Base-by-base conservation (phyloP, 768 basidiomycete species). In the Lactifluus pinguis region DNA sequence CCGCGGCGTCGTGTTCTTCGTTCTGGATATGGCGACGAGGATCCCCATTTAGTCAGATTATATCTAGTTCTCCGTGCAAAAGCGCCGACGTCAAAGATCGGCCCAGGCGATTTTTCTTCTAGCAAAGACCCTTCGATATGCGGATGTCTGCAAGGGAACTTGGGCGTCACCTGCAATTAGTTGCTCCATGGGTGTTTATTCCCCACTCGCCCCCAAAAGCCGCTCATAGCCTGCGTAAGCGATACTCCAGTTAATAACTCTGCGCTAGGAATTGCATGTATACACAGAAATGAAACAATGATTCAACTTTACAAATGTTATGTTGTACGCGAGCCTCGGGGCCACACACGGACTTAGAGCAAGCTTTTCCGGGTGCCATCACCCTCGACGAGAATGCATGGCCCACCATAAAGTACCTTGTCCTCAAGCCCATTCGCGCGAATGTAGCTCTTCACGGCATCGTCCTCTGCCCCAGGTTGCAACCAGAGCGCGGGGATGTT, bases 401-500 rank as follows among this genome's bases (percentile, higher is more conserved):
- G 85, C 10, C 93, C 93, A 30, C 88, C 86, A 69, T 81, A 83
- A 53, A 95, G 80, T n/a, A 89, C 87, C 60, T 78, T 78, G 68
- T 84, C 83, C 38, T 76, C 73, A 65, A 92, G 72, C 4, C 76
- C 80, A 53, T 86, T 83, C 60, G 83, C 80, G 44, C 81, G 78
- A 69, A 94, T 83, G 67, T 80, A 94, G 15, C 76, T 68, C 15
- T 76, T 72, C 50, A 93, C 89, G 3, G 73, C 72, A 15, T 76
- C 78, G 67, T 91, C 85, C 65, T 87, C 84, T 7, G 92, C 89
- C 21, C 92, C 92, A 7, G 93, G 93, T 70, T 95, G 93, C 34
- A 95, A 80, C 93, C 93, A 95, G 48, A 93, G 77, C 3, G 84
- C 79, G 6, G 85, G 86, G n/a, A 90, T 72, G n/a, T 72, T 72